Evolutionary conservation across 208 protist species (phyloP), one percentile per base, ranked within the genome.

Genomic region (Naegleria lovaniensis): DNA sequence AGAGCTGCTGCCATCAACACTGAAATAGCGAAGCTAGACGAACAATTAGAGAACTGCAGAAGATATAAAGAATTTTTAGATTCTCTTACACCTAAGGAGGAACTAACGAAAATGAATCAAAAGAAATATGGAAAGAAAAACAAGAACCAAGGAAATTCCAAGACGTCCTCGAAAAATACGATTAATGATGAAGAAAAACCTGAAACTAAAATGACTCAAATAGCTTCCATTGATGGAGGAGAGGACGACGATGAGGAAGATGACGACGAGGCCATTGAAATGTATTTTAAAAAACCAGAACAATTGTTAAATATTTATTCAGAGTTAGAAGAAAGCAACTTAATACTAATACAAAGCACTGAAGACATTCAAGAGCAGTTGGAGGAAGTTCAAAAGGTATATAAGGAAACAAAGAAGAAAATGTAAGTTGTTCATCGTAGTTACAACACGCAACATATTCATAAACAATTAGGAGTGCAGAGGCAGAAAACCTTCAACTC

Each of bases 301-400:
- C 96, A 98, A 91, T 93, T 99, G 40, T 95, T 98, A 33, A 95
- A 98, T 88, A 96, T 98, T 76, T 99, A 98, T 93, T 96, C 97
- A 83, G 96, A 96, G 90, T 95, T 99, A 0, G 97, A 99, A 93
- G 97, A 99, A 90, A 95, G 96, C 36, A 99, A 99, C 85, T 93
- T 99, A 67, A 98, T 98, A 89, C 94, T 99, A 39, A 99, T 99
- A 90, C 97, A 98, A 92, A 98, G 97, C 93, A 89, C 91, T 83
- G 25, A 90, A 58, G 94, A 95, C 85, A 95, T 97, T 58, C 96
- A 98, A 94, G 96, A 98, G 93, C 96, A 97, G 91, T 93, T 98
- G 51, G 97, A 98, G 90, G 95, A 96, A 48, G 94, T 98, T 29
- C 93, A 95, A 59, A 94, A 95, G 89, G 94, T 97, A 87, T 97